phyloP scores from a whole-genome alignment of 2,329 filamentous ascomycete species.

The Didymella keratinophila region DNA sequence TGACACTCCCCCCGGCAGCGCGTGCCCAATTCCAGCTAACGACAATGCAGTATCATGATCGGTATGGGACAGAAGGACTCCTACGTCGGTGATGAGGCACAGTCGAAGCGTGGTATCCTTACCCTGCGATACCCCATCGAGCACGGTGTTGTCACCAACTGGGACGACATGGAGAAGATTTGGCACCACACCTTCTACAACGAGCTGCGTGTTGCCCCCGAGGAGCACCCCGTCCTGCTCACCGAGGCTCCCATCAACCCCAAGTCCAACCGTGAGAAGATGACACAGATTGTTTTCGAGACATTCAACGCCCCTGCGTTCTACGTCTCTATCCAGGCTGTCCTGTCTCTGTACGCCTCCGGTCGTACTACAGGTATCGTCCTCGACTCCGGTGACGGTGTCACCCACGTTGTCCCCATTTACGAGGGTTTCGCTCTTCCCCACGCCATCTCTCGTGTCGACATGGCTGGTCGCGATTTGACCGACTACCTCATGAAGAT shows the following conservation, averaged over 20 bases:
- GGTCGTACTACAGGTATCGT: slow-evolving; percentile 99
- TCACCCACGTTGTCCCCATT: slow-evolving; percentile 99
- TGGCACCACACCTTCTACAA: slow-evolving; percentile 99
- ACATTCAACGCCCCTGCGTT: slow-evolving; percentile 99
- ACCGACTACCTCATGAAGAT: slow-evolving; percentile 99
- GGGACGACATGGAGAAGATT: slow-evolving; percentile 99
- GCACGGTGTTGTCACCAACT: slow-evolving; percentile 99
- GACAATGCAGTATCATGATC: slow-evolving; percentile 90
- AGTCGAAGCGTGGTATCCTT: slow-evolving; percentile 99
- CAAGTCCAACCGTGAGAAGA: slow-evolving; percentile 99
- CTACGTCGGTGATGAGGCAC: slow-evolving; percentile 99
- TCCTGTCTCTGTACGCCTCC: slow-evolving; percentile 98
- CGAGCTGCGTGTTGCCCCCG: slow-evolving; percentile 98
- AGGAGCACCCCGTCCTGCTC: slow-evolving; percentile 99
- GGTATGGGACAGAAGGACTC: slow-evolving; percentile 99
- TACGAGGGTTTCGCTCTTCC: slow-evolving; percentile 99
- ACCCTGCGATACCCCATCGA: slow-evolving; percentile 99
- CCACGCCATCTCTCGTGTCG: slow-evolving; percentile 99
- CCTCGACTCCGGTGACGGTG: slow-evolving; percentile 99
- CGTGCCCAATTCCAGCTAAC: slow-evolving; percentile 50
- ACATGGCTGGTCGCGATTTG: slow-evolving; percentile 99
- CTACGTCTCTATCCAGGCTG: slow-evolving; percentile 99
- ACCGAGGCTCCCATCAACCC: slow-evolving; percentile 99
- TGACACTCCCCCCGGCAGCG: slow-evolving; percentile 54
- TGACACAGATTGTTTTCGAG: slow-evolving; percentile 99